phyloP scores from a whole-genome alignment of 2,329 filamentous ascomycete species.

The Phyllosticta citrichinensis region DNA sequence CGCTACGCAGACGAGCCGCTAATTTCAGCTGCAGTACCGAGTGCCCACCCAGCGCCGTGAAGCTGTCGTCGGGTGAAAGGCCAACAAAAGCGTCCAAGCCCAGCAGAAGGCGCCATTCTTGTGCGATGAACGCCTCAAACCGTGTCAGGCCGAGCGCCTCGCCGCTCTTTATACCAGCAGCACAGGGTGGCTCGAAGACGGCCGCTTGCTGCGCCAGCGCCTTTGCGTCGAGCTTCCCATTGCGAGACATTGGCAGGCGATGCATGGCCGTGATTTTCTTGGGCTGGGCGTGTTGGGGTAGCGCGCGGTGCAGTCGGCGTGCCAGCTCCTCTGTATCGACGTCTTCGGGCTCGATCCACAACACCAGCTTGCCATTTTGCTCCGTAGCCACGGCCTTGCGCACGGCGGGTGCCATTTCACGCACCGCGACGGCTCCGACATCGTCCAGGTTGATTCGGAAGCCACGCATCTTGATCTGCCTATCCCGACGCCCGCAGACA shows the following conservation, averaged over 20 bases:
- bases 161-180: neutral
- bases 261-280: neutral
- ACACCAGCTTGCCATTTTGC: neutral
- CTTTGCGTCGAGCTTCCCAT: slow-evolving; percentile 28
- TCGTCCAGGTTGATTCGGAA: slow-evolving; percentile 32
- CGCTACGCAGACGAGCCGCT: slow-evolving; percentile 8
- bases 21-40: slow-evolving; percentile 35
- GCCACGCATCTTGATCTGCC: slow-evolving; percentile 41
- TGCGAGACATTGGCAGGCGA: slow-evolving; percentile 12
- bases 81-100: slow-evolving; percentile 25
- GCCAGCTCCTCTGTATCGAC: slow-evolving; percentile 8
- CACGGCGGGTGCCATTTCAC: neutral
- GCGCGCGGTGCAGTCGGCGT: neutral
- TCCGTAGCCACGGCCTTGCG: neutral
- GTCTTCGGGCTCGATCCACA: slow-evolving; percentile 10
- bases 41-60: slow-evolving; percentile 52
- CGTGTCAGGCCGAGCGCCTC: neutral
- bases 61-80: slow-evolving; percentile 43
- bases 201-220: slow-evolving; percentile 11
- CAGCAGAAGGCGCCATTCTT: slow-evolving; percentile 11
- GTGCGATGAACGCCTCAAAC: slow-evolving; percentile 8
- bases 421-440: slow-evolving; percentile 40
- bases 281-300: neutral
- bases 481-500: slow-evolving; percentile 55
- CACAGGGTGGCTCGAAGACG: neutral